Evolutionary conservation across 768 basidiomycete genomes (phyloP).

Genomic region (Gloeopeniophorella convolvens): DNA sequence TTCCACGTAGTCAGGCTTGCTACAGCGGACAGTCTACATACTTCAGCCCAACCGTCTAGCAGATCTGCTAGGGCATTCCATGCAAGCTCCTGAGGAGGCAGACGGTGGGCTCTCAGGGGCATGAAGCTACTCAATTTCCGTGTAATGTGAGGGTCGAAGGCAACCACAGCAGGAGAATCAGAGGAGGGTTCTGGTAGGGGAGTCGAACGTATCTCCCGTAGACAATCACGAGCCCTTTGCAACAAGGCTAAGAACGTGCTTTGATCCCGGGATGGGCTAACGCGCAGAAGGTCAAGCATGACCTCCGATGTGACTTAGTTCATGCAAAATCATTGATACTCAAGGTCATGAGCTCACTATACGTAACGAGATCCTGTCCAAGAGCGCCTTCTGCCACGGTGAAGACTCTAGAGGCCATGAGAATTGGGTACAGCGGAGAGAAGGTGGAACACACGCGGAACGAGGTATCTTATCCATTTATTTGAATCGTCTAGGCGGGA

Average conservation of each 20-base stretch:
- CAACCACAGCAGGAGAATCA: conserved; percentile 43
- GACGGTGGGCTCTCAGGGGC: conserved; percentile 54
- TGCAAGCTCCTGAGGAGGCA: conserved; percentile 42
- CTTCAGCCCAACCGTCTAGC: conserved; percentile 51
- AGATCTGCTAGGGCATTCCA: conserved; percentile 47
- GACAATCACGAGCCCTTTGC: conserved; percentile 33
- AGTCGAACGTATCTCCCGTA: conserved; percentile 34
- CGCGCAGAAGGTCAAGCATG: conserved; percentile 45
- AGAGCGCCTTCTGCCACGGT: conserved; percentile 10
- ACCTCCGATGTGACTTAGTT: conserved; percentile 29
- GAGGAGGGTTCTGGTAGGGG: conserved; percentile 33
- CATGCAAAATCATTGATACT: neutral
- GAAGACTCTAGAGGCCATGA: conserved; percentile 13
- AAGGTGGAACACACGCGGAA: conserved; percentile 3
- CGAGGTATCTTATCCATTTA: conserved; percentile 43
- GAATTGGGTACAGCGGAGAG: neutral
- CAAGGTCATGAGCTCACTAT: conserved; percentile 7
- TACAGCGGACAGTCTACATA: conserved; percentile 39
- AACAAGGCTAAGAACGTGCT: conserved; percentile 35
- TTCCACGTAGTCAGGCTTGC: conserved; percentile 54
- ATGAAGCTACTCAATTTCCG: conserved; percentile 62
- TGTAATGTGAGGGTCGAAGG: conserved; percentile 62
- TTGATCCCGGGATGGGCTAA: conserved; percentile 34
- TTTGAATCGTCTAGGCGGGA: conserved; percentile 53
- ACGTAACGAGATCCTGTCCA: conserved; percentile 19